phyloP scores from a whole-genome alignment of 495 filamentous ascomycete genomes.

The Cudoniella acicularis region DNA sequence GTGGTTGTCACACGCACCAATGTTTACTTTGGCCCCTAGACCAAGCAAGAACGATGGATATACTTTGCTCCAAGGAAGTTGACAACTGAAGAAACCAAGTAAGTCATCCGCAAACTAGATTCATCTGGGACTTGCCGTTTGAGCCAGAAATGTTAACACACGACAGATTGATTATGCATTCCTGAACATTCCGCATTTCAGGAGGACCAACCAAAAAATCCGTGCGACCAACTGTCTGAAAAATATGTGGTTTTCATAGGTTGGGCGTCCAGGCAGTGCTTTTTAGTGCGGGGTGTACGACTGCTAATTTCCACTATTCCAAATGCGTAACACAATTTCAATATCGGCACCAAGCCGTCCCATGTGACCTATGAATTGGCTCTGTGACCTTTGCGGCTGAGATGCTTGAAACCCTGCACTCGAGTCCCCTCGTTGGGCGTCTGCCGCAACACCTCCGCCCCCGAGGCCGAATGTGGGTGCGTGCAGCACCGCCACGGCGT shows the following conservation, averaged over 20 bases:
- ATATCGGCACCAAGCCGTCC: neutral
- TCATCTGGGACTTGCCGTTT: neutral
- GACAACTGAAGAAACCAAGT: slow-evolving; percentile 2
- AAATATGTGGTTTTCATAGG: neutral
- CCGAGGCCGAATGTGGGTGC: neutral
- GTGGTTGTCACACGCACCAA: too few species aligned
- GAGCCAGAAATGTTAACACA: neutral
- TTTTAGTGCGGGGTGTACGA: neutral
- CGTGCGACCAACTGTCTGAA: neutral
- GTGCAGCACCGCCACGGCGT: neutral
- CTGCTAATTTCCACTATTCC: neutral
- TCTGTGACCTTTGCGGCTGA: neutral
- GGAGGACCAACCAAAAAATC: neutral
- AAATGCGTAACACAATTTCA: too few species aligned
- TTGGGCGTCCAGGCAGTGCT: neutral
- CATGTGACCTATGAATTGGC: neutral
- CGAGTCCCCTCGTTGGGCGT: neutral
- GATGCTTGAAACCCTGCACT: neutral
- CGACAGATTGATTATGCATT: neutral
- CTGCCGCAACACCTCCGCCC: too few species aligned
- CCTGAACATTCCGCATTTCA: neutral
- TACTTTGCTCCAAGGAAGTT: slow-evolving; percentile 5
- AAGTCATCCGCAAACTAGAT: neutral
- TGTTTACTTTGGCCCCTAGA: neutral
- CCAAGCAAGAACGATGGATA: slow-evolving; percentile 6